A percentile compares a stretch with the other conserved stretches of the same genome.
Conservation (phyloP, 2,329 filamentous ascomycete species). For the Westerdykella sp. region DNA sequence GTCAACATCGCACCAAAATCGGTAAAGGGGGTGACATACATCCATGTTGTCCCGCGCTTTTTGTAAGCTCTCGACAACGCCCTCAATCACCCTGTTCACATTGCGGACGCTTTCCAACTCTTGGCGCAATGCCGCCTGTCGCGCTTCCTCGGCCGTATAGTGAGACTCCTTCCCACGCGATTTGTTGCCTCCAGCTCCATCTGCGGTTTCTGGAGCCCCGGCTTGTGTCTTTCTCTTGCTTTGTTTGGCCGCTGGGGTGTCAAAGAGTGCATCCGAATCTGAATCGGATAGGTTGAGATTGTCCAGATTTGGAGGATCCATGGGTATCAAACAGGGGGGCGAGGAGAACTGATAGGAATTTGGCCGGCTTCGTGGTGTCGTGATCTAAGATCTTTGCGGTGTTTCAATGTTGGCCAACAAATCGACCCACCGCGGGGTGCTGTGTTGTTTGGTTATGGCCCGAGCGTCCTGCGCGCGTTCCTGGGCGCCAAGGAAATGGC, state of each 20-base stretch:
- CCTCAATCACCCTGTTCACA: slow-evolving; percentile 84
- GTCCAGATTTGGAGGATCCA: no score
- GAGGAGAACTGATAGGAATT: no score
- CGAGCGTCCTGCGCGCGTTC: no score
- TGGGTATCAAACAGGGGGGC: no score
- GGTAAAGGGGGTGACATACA: slow-evolving; percentile 42
- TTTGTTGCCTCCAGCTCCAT: slow-evolving; percentile 35
- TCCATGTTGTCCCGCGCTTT: slow-evolving; percentile 72
- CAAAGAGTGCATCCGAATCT: slow-evolving; percentile 53
- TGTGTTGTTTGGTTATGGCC: no score
- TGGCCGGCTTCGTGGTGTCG: no score
- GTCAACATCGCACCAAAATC: slow-evolving; percentile 6
- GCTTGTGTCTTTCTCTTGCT: slow-evolving; percentile 33
- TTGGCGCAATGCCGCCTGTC: slow-evolving; percentile 66
- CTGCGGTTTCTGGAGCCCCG: slow-evolving; percentile 29
- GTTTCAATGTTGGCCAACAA: no score
- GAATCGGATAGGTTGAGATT: slow-evolving; percentile 46
- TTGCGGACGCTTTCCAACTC: slow-evolving; percentile 79
- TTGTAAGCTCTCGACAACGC: slow-evolving; percentile 64
- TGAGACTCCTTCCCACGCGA: slow-evolving; percentile 44
- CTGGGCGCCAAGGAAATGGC: slow-evolving; percentile 1
- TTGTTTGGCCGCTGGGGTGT: slow-evolving; percentile 44
- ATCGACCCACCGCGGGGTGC: no score
- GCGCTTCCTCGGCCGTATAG: slow-evolving; percentile 60
- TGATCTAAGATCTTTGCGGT: no score